Evolutionary conservation across 139 green algal genomes (phyloP).

Genomic region (Eudorina sp.): DNA sequence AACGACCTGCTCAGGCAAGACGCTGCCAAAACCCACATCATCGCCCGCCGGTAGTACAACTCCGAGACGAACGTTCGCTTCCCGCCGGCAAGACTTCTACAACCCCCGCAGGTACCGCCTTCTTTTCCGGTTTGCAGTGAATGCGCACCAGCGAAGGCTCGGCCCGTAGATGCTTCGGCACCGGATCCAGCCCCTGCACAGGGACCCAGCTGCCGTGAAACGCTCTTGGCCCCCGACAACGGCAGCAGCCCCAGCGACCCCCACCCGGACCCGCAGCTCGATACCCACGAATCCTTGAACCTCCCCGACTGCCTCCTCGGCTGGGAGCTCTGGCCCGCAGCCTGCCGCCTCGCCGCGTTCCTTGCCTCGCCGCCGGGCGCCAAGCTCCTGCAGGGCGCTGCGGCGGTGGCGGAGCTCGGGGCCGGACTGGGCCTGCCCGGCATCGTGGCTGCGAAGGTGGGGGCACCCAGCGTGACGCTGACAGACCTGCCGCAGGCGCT

Average conservation of each 20-base stretch:
- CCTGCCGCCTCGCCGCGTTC: neutral
- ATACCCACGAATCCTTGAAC: neutral
- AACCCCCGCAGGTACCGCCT: neutral
- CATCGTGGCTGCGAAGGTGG: slow-evolving; percentile 18
- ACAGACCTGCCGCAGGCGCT: slow-evolving; percentile 43
- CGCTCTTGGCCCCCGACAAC: neutral
- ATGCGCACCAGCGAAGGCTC: neutral
- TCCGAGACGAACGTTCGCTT: neutral
- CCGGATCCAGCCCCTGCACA: no score
- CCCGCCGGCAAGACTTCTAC: neutral
- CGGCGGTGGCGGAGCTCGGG: slow-evolving; percentile 2
- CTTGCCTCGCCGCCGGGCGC: neutral
- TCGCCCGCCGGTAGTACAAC: no score
- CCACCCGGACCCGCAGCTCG: no score
- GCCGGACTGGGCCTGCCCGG: slow-evolving; percentile 35
- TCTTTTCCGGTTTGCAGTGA: neutral
- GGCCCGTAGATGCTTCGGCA: no score
- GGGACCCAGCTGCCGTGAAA: neutral
- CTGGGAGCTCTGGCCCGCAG: slow-evolving; percentile 47
- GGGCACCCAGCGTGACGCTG: neutral
- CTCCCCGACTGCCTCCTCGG: slow-evolving; percentile 21
- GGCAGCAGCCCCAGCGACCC: no score
- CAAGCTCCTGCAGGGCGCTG: neutral
- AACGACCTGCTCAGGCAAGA: neutral
- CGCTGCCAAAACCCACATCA: no score